These are phyloP conservation scores for Kodamaea plutei DNA, from an alignment of 1,139 yeast species.

Conservation along the genomic window DNA sequence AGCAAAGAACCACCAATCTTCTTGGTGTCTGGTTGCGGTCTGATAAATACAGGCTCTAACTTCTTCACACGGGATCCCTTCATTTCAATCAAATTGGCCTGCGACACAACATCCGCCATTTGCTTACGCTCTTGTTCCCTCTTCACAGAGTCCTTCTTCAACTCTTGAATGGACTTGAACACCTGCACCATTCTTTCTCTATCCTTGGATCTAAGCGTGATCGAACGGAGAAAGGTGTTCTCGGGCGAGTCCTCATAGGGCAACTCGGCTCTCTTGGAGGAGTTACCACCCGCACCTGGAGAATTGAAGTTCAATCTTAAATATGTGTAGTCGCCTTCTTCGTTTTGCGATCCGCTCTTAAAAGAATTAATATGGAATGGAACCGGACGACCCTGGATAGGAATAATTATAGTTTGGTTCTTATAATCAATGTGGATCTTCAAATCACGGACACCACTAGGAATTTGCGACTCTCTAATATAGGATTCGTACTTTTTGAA, in stretches of 20 bases:
- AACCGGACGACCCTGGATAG: constrained; percentile 94
- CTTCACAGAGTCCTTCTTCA: constrained; percentile 88
- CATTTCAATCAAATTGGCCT: constrained; percentile 80
- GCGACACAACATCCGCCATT: constrained; percentile 91
- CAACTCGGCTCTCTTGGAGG: constrained; percentile 67
- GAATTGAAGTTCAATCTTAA: constrained; percentile 88
- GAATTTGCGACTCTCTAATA: constrained; percentile 88
- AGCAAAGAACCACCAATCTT: constrained; percentile 89
- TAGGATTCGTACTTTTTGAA: constrained; percentile 93
- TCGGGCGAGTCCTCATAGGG: constrained; percentile 90
- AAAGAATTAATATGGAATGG: constrained; percentile 95
- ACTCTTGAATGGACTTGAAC: constrained; percentile 82
- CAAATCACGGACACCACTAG: constrained; percentile 75
- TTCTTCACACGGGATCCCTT: constrained; percentile 77
- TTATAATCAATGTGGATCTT: constrained; percentile 84
- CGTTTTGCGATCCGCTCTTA: constrained; percentile 91
- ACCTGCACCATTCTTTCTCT: constrained; percentile 90
- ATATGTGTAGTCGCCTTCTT: constrained; percentile 93
- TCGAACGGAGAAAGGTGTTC: constrained; percentile 79
- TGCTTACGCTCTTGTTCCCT: constrained; percentile 89
- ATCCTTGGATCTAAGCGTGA: constrained; percentile 87
- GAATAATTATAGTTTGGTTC: constrained; percentile 83
- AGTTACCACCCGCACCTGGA: constrained; percentile 80
- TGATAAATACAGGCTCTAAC: constrained; percentile 81
- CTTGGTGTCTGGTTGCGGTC: constrained; percentile 96